phyloP scores from a whole-genome alignment of 805 yeast genomes.

The Debaryomyces tyrocola region DNA sequence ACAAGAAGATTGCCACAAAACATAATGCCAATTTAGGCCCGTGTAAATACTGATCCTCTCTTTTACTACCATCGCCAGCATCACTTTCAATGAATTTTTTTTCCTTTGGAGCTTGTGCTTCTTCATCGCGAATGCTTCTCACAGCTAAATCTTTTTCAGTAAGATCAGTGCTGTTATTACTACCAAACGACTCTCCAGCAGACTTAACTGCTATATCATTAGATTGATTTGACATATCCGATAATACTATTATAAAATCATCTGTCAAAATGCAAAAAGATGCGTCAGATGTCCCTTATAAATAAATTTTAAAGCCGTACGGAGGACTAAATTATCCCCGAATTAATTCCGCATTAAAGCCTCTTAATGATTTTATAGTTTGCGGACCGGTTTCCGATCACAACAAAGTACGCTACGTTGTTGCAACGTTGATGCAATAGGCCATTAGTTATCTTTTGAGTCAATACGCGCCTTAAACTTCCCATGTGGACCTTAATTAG shows the following conservation, averaged over 20 bases:
- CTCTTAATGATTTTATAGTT: no score
- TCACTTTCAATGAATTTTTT: constrained; percentile 32
- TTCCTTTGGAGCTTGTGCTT: background rate
- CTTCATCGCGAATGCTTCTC: background rate
- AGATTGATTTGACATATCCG: background rate
- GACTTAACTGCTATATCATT: background rate
- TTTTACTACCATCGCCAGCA: constrained; percentile 43
- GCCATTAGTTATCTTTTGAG: no score
- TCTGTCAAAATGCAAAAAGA: no score
- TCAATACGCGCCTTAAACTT: no score
- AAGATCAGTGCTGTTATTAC: background rate
- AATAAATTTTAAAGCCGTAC: no score
- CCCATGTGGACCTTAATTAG: no score
- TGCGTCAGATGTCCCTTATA: no score
- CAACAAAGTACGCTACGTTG: no score
- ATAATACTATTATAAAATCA: background rate
- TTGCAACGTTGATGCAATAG: no score
- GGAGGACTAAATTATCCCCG: background rate
- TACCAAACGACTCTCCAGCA: background rate
- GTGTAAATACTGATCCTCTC: constrained; percentile 36
- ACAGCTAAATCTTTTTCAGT: background rate
- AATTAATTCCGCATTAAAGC: background rate
- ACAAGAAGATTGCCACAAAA: constrained; percentile 25
- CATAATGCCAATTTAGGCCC: constrained; percentile 27
- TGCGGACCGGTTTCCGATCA: no score